phyloP scores from a whole-genome alignment of 2,329 filamentous ascomycete species.

The Talaromyces pinophilus region DNA sequence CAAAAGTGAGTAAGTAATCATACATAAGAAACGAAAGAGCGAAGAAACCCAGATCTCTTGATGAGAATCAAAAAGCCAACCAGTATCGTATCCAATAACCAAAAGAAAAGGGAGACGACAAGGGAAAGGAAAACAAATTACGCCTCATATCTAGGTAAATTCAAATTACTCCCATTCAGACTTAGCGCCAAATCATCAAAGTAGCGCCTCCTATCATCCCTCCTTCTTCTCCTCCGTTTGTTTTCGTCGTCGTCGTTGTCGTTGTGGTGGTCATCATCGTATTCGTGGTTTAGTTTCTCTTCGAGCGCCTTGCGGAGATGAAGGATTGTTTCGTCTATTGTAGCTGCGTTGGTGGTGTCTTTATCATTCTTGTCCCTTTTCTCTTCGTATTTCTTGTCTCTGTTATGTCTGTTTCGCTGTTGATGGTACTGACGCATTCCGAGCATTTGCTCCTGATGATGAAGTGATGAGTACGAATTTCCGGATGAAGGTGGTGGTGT shows the following conservation, averaged over 20 bases:
- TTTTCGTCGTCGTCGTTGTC: background rate
- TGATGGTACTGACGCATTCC: background rate
- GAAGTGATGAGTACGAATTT: slow-evolving; percentile 6
- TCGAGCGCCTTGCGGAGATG: slow-evolving; percentile 19
- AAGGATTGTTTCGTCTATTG: slow-evolving; percentile 15
- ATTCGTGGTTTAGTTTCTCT: slow-evolving; percentile 3
- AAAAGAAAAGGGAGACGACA: background rate
- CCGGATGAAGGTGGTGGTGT: background rate
- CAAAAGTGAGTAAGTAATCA: background rate
- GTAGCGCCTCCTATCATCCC: slow-evolving; percentile 7
- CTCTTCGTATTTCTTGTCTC: background rate
- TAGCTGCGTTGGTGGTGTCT: background rate
- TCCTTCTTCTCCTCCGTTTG: background rate
- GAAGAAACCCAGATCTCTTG: background rate
- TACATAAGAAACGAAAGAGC: slow-evolving; percentile 17
- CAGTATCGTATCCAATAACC: background rate
- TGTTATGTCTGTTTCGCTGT: background rate
- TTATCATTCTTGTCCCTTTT: slow-evolving; percentile 1
- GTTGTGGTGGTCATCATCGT: background rate
- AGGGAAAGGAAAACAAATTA: background rate
- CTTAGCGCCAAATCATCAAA: slow-evolving; percentile 10
- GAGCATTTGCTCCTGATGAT: slow-evolving; percentile 4
- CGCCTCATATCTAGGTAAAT: slow-evolving; percentile 17
- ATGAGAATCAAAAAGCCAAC: background rate
- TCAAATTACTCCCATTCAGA: slow-evolving; percentile 12